Evolutionary conservation across 495 filamentous ascomycete genomes (phyloP).

Genomic region (Bryoglossum gracile): DNA sequence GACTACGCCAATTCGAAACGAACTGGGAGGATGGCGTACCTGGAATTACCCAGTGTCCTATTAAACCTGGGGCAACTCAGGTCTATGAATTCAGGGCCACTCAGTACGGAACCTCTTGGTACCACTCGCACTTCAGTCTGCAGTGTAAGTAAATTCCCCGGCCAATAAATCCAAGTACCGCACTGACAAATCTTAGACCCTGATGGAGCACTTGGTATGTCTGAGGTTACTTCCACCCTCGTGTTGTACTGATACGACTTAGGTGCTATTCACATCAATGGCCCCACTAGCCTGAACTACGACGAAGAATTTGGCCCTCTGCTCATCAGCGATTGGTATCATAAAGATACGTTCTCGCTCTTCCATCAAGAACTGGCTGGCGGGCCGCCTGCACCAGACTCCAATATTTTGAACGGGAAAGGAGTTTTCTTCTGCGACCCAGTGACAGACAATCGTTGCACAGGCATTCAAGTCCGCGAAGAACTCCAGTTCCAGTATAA

Average conservation of each 20-base stretch:
- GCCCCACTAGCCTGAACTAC: constrained; percentile 25
- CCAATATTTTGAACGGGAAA: constrained; percentile 1
- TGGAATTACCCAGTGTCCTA: constrained; percentile 38
- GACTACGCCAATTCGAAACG: constrained; percentile 26
- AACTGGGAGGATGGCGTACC: constrained; percentile 31
- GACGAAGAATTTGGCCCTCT: constrained; percentile 24
- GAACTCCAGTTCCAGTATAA: not conserved
- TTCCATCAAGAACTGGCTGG: not conserved
- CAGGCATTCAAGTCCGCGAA: not conserved
- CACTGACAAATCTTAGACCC: constrained; percentile 17
- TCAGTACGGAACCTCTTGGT: constrained; percentile 54
- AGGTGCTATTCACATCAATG: constrained; percentile 9
- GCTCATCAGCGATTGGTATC: constrained; percentile 3
- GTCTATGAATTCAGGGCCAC: constrained; percentile 43
- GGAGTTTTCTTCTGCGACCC: not conserved
- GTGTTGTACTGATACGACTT: not conserved
- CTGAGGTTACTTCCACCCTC: no score
- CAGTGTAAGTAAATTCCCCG: constrained; percentile 30
- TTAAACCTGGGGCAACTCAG: constrained; percentile 29
- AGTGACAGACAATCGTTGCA: not conserved
- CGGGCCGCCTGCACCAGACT: not conserved
- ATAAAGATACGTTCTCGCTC: not conserved
- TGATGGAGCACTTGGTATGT: constrained; percentile 32
- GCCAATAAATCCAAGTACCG: not conserved
- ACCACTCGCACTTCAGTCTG: constrained; percentile 50